These are phyloP conservation scores for Nematodospora valgi DNA, from an alignment of 805 yeast genomes.

Conservation along the genomic window DNA sequence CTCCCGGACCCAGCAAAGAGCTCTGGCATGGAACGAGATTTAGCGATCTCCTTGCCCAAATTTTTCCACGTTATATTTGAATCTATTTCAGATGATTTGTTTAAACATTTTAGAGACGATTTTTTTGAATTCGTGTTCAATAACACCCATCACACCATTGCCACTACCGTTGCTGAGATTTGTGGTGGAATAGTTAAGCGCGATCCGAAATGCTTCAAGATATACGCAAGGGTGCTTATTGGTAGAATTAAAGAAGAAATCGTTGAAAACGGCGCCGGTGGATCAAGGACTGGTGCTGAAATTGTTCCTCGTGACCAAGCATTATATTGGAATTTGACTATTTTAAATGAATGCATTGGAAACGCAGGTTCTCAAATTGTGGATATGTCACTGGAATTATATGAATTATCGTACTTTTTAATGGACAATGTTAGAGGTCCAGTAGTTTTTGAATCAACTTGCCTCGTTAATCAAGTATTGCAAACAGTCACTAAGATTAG, in stretches of 20 bases:
- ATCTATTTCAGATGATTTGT: conserved; percentile 57
- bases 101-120: conserved; percentile 40
- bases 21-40: conserved; percentile 49
- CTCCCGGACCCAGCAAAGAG: conserved; percentile 57
- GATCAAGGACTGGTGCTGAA: conserved; percentile 60
- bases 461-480: conserved; percentile 64
- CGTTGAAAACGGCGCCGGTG: conserved; percentile 77
- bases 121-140: conserved; percentile 58
- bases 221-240: conserved; percentile 42
- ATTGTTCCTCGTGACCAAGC: conserved; percentile 75
- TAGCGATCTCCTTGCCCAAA: conserved; percentile 34
- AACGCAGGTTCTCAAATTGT: conserved; percentile 58
- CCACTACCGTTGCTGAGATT: conserved; percentile 67
- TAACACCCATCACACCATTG: conserved; percentile 56
- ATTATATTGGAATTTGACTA: conserved; percentile 65
- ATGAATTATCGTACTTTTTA: conserved; percentile 42
- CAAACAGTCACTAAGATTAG: conserved; percentile 61
- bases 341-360: conserved; percentile 67
- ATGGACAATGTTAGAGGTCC: conserved; percentile 59
- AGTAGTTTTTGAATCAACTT: conserved; percentile 56
- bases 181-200: conserved; percentile 70
- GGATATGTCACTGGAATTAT: conserved; percentile 41
- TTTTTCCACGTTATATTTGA: conserved; percentile 44
- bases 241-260: conserved; percentile 63
- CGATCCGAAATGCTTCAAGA: conserved; percentile 47